Conservation (phyloP, 139 green algal species). For the Chlamydomonas applanata region DNA sequence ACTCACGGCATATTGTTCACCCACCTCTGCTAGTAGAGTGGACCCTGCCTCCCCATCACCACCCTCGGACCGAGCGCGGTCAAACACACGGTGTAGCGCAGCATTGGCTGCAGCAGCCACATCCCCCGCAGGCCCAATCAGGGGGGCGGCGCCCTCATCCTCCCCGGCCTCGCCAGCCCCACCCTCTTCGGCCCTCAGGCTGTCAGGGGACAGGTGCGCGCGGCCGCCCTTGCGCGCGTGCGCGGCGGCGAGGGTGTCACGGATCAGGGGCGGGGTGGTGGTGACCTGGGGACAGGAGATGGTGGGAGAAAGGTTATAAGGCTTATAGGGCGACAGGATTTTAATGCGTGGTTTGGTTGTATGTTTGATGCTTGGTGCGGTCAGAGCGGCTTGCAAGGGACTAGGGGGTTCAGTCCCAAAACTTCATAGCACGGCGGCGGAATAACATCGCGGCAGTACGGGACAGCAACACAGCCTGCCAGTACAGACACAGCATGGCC, state of each 20-base stretch:
- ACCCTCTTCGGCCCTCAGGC: background rate
- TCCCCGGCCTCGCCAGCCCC: background rate
- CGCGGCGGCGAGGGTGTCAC: background rate
- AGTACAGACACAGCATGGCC: slow-evolving; percentile 4
- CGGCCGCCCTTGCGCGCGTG: no score
- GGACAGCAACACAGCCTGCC: slow-evolving; percentile 9
- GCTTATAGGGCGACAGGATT: no score
- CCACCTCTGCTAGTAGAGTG: background rate
- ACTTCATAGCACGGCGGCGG: background rate
- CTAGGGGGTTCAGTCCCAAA: no score
- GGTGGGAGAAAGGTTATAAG: no score
- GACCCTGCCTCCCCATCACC: background rate
- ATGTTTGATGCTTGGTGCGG: no score
- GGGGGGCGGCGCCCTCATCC: no score
- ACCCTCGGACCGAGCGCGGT: slow-evolving; percentile 19
- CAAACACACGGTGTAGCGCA: slow-evolving; percentile 25
- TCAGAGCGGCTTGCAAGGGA: no score
- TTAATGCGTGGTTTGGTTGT: no score
- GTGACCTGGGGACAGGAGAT: no score
- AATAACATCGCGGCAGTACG: background rate
- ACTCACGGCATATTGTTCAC: no score
- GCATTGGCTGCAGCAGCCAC: slow-evolving; percentile 20
- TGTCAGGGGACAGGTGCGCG: background rate
- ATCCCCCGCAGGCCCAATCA: slow-evolving; percentile 6
- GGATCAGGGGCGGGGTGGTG: background rate